Evolutionary conservation across 1,139 yeast species (phyloP).

Genomic region (Pichia sp.): DNA sequence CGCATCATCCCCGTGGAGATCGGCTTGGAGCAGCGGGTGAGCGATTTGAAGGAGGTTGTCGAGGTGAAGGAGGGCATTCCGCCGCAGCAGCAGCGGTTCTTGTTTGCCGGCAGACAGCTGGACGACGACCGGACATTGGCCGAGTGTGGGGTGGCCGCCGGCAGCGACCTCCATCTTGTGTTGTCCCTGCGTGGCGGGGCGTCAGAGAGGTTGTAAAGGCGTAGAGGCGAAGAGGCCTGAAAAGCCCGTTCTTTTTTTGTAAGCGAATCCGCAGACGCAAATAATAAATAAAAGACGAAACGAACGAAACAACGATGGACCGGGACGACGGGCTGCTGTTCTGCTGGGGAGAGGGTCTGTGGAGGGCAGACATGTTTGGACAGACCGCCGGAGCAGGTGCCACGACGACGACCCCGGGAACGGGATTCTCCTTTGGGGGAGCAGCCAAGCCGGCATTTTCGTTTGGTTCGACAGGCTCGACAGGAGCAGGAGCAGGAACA

Average conservation of each 20-base stretch:
- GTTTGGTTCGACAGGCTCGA: conserved; percentile 40
- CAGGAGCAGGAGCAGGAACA: conserved; percentile 13
- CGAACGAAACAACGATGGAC: background rate
- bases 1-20: conserved; percentile 49
- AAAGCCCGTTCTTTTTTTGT: too few species aligned
- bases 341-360: background rate
- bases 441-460: conserved; percentile 29
- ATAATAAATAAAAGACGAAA: too few species aligned
- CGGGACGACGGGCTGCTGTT: background rate
- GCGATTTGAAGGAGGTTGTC: conserved; percentile 83
- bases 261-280: too few species aligned
- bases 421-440: conserved; percentile 28
- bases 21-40: conserved; percentile 36
- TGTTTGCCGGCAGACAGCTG: conserved; percentile 89
- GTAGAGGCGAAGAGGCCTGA: background rate
- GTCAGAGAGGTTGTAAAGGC: background rate
- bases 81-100: conserved; percentile 89
- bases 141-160: conserved; percentile 64
- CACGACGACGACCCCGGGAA: conserved; percentile 4
- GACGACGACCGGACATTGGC: conserved; percentile 69
- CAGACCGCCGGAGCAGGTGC: background rate
- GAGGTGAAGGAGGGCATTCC: conserved; percentile 98
- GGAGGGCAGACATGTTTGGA: conserved; percentile 18
- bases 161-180: conserved; percentile 83
- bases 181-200: conserved; percentile 78